Conservation (phyloP, 2,329 filamentous ascomycete genomes). For the Dactylellina drechsleri region DNA sequence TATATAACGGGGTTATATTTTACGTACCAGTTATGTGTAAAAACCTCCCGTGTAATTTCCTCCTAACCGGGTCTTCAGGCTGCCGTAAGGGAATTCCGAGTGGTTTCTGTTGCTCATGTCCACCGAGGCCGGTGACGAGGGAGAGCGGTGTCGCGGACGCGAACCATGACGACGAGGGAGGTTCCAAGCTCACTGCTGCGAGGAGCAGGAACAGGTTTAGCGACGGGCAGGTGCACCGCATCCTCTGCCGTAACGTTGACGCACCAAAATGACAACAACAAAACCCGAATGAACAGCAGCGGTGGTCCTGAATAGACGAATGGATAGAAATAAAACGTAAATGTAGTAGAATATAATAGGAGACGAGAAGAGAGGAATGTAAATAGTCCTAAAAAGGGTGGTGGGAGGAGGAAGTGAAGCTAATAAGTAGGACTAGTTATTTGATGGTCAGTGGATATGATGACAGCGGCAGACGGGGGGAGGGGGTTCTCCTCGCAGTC, state of each 20-base stretch:
- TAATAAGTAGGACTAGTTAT: background rate
- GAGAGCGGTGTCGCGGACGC: constrained; percentile 36
- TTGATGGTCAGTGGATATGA: background rate
- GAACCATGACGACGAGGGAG: constrained; percentile 18
- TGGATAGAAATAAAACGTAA: background rate
- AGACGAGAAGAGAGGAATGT: too few relatives aligned
- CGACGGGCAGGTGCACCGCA: constrained; percentile 46
- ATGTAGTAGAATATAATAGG: background rate
- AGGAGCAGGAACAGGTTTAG: constrained; percentile 19
- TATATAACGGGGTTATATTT: too few relatives aligned
- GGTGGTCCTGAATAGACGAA: background rate
- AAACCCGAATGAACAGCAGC: background rate
- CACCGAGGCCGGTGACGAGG: background rate
- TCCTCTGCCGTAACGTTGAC: constrained; percentile 51
- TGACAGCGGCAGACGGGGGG: background rate
- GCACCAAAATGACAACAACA: background rate
- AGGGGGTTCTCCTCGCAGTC: background rate
- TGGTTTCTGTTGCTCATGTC: constrained; percentile 10
- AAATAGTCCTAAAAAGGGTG: background rate
- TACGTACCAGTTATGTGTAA: constrained; percentile 84
- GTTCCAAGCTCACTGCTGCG: constrained; percentile 8
- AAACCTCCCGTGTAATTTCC: constrained; percentile 76
- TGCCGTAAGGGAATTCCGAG: constrained; percentile 9
- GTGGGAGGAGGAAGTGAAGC: background rate
- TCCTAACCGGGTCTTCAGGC: constrained; percentile 32